Conservation (phyloP, 2,329 filamentous ascomycete species). For the Penicillium hesseltinei region DNA sequence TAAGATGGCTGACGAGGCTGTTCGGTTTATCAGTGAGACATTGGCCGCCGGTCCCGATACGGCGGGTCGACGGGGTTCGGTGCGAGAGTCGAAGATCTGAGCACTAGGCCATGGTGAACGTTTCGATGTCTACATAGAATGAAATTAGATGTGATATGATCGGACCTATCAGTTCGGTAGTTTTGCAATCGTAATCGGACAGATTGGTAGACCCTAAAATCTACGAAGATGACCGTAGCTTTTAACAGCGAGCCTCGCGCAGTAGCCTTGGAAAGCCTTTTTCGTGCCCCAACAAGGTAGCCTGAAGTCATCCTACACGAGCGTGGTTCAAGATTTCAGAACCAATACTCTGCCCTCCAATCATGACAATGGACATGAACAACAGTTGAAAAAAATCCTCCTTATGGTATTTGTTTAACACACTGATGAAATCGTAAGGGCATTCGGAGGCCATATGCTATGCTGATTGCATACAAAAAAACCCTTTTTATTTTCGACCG, state of each 20-base stretch:
- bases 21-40: constrained; percentile 53
- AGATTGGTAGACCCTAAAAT: background rate
- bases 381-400: constrained; percentile 26
- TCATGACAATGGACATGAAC: background rate
- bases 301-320: background rate
- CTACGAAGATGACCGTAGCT: background rate
- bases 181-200: background rate
- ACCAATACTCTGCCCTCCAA: background rate
- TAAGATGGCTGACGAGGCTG: constrained; percentile 55
- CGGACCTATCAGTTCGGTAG: background rate
- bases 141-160: background rate
- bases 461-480: constrained; percentile 39
- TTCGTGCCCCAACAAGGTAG: background rate
- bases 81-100: constrained; percentile 39
- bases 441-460: constrained; percentile 36
- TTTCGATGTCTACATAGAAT: background rate
- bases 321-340: background rate
- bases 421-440: constrained; percentile 39
- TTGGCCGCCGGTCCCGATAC: constrained; percentile 30
- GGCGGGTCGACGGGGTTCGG: constrained; percentile 24
- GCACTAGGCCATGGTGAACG: background rate
- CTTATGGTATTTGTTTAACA: constrained; percentile 40
- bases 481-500: constrained; percentile 36
- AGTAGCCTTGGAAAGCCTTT: background rate
- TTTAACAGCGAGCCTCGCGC: background rate